Evolutionary conservation across 805 yeast species (phyloP).

Genomic region (Suhomyces sp.): DNA sequence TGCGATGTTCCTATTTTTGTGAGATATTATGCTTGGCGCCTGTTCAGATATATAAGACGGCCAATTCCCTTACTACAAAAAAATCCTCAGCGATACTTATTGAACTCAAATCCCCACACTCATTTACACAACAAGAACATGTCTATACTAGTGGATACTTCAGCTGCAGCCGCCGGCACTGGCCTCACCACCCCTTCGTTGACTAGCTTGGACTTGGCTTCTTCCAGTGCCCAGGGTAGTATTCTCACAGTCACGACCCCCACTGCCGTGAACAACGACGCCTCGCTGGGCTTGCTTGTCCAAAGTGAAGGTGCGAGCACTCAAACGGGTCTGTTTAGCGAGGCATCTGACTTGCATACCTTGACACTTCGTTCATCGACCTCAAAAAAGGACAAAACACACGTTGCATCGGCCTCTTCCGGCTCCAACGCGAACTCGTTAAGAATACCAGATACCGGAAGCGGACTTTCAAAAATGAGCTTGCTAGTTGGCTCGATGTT

Average conservation of each 20-base stretch:
- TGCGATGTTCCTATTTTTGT: background rate
- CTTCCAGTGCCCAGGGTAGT: constrained; percentile 1
- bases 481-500: constrained; percentile 6
- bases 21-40: background rate
- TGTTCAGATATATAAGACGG: background rate
- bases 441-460: background rate
- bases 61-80: background rate
- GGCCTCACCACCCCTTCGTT: constrained; percentile 8
- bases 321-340: constrained; percentile 5
- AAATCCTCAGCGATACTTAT: background rate
- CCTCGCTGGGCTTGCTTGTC: constrained; percentile 1
- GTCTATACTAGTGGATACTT: constrained; percentile 9
- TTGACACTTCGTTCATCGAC: constrained; percentile 7
- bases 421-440: constrained; percentile 3
- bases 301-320: constrained; percentile 9
- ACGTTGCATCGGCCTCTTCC: background rate
- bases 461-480: constrained; percentile 6
- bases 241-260: background rate
- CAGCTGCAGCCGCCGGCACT: background rate
- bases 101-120: background rate
- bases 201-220: constrained; percentile 8
- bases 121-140: background rate
- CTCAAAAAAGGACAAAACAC: background rate
- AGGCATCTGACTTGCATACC: constrained; percentile 7
- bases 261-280: background rate